Evolutionary conservation across 177 flowering plant species (phyloP), one percentile per base, ranked within the genome.

Genomic region (Vitis hybrid): DNA sequence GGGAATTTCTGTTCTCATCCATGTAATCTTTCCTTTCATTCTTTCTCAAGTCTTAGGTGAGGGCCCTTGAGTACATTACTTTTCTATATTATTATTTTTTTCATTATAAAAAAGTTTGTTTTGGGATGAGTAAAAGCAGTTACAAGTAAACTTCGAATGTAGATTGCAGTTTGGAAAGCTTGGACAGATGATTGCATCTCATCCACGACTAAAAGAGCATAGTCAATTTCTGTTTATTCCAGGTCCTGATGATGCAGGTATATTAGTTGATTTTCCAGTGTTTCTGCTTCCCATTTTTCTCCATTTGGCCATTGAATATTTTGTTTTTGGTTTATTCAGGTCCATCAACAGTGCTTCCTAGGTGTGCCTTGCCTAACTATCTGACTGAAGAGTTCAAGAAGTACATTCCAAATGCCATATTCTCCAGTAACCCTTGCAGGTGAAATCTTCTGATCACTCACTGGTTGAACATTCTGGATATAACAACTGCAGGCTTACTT

Each of bases 371-470:
- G 50, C 97, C 99, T 19, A 87, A 87, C 61, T 95, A 87, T 83
- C 61, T 95, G 13, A 88, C 86, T 15, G 95, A 91, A 69, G 98
- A 93, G 86, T 83, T 96, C 72, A 91, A 80, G 66, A 82, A 85
- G 66, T 82, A 85, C 51, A 57, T 93, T 65, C 98, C 99, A 3
- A 85, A 81, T 81, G 92, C 94, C 68, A 81, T 86, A 64, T 96
- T 91, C 77, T 75, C 83, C 35, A 96, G 97, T 69, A 96, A 96
- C 74, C 98, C 99, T 55, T 96, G 99, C 97, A 92, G 99, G 98
- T 93, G 21, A 71, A 56, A 15, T n/a, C 6, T 13, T 69, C 32
- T 66, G 15, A 66, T 64, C 14, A 40, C 46, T 48, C 12, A 49
- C 40, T 32, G 51, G 35, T 56, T 70, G 17, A 71, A 24, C 11